Evolutionary conservation across 768 basidiomycete genomes (phyloP).

Genomic region (Tephrocybe sp.): DNA sequence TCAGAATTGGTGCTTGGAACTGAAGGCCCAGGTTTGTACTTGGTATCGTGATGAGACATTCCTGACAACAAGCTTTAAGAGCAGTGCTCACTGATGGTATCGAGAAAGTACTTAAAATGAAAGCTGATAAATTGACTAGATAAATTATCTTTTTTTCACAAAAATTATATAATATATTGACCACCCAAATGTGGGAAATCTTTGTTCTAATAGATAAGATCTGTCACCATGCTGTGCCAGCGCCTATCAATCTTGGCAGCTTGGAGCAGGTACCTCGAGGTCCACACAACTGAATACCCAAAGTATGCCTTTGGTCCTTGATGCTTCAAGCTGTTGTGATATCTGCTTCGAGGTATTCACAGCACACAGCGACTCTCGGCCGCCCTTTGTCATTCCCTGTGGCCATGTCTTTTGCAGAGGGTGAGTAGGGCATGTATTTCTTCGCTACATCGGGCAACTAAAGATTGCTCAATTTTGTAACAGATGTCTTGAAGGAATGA

Average conservation of each 20-base stretch:
- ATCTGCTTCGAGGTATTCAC: constrained; percentile 69
- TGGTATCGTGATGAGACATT: too few relatives aligned
- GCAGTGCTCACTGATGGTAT: too few relatives aligned
- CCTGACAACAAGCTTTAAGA: too few relatives aligned
- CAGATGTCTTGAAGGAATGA: constrained; percentile 13
- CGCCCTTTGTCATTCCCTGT: constrained; percentile 71
- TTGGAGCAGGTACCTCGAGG: not conserved
- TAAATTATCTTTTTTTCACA: too few relatives aligned
- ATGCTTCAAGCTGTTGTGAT: constrained; percentile 72
- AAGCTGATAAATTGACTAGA: too few relatives aligned
- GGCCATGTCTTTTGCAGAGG: constrained; percentile 73
- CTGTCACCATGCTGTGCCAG: too few relatives aligned
- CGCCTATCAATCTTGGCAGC: not conserved
- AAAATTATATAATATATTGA: too few relatives aligned
- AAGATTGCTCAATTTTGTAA: not conserved
- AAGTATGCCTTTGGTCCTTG: constrained; percentile 48
- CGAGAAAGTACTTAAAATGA: too few relatives aligned
- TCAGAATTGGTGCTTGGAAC: too few relatives aligned
- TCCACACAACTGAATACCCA: not conserved
- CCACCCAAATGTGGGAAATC: too few relatives aligned
- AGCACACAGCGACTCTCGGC: constrained; percentile 43
- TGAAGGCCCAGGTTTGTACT: too few relatives aligned
- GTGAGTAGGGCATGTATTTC: constrained; percentile 36
- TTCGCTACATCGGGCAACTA: constrained; percentile 10
- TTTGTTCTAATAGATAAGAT: too few relatives aligned